Base-by-base conservation (phyloP, 352 stramenopile species). In the Pythium volutum region DNA sequence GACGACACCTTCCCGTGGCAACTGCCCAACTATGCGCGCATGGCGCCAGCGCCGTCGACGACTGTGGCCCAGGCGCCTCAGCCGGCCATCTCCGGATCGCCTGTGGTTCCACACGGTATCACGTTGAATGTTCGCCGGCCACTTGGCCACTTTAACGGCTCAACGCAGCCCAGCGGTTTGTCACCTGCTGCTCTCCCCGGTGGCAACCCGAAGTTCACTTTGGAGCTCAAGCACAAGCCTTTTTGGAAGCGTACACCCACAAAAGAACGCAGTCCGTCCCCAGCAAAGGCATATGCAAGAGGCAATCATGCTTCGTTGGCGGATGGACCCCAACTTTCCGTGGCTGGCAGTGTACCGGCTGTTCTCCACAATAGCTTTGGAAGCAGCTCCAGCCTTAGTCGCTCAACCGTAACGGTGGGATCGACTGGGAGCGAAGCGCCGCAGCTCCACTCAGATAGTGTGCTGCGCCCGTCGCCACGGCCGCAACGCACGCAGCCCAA, bases 1-100 rank as follows among this genome's bases (percentile, higher is more conserved):
- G 57, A 70, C 43, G 57, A 70, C 46, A 57, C 58, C 27, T 70
- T 70, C 20, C 64, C 64, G n/a, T 70, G 64, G 64, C 56, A 63
- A 29, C 39, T 70, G 18, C 64, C 64, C 23, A 70, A 57, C 52
- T 70, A 66, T 33, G 57, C 48, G 0, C 31, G 45, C 33, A 55
- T 54, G 47, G 23, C 34, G 20, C 15, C 27, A 46, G 41, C 11
- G 23, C 3, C 51, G 0, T 11, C 29, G 11, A 1, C 49, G 26
- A 33, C 26, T 23, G 26, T 26, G 1, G 23, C 47, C 10, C 56
- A 23, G 14, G 8, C 34, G 20, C 9, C 46, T 18, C 52, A 47
- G 25, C 23, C 25, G 16, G 8, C 36, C 11, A 5, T 43, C 36
- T 22, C 14, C 18, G 36, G 5, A 43, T 43, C 27, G 3, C n/a